Base-by-base conservation (phyloP, 495 filamentous ascomycete species). In the Saxophila tyrrhenica region DNA sequence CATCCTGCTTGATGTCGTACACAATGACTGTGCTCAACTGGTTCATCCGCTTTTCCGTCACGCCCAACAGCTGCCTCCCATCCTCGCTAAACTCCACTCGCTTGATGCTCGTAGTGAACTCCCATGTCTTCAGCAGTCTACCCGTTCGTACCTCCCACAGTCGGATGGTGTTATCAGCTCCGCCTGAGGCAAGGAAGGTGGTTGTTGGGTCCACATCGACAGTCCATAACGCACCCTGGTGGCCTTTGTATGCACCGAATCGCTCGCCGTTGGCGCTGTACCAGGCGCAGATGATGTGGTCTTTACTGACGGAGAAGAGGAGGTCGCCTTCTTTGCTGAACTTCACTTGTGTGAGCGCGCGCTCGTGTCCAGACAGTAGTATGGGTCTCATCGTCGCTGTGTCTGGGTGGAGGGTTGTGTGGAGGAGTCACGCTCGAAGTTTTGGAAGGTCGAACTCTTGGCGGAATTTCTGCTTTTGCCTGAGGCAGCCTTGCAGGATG, bases 31-130 rank as follows among this genome's bases (percentile, higher is more conserved):
- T 92, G 62, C 91, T 86, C 50, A 97, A 72, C 68, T 87, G 86
- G 52, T 92, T 92, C 82, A 91, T 94, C 64, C 92, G 89, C 84
- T 94, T 92, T 73, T 98, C 92, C 25, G 92, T 98, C 58, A 98
- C 89, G 39, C 88, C 90, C 55, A 98, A 72, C 57, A 98, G 73
- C 65, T 85, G 76, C 63, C 78, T 84, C 62, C 90, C 92, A 73
- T 98, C 92, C 55, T 92, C 85, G 61, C 79, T 87, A 72, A 97
- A 98, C 67, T 95, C 91, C 64, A 95, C 89, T 55, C 92, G 79
- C 80, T 97, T 96, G 60, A 98, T 87, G 39, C 89, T 87, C 19
- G 94, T 95, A 2, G 82, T 80, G 77, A 96, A 96, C 19, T 98
- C 88, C 92, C 92, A 98, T 46, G 83, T 83, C 80, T 97, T 95